Evolutionary conservation across 2,329 filamentous ascomycete genomes (phyloP).

Genomic region (Ophiostoma triangulosporum): DNA sequence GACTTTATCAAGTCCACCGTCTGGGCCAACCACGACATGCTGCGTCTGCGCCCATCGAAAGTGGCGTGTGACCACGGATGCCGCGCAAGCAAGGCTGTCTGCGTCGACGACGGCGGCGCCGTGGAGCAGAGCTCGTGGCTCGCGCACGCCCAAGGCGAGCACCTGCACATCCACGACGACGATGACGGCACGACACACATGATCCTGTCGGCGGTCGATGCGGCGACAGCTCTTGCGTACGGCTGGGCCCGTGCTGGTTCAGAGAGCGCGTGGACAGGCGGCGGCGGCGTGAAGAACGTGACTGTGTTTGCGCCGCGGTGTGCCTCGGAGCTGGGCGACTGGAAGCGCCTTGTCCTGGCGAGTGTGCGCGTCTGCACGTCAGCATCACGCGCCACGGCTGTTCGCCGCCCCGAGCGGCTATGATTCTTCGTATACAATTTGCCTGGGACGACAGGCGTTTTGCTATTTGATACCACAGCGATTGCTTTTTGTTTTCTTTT

Average conservation of each 20-base stretch:
- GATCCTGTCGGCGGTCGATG: constrained; percentile 25
- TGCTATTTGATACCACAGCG: not conserved
- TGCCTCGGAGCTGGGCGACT: constrained; percentile 23
- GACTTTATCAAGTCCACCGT: constrained; percentile 12
- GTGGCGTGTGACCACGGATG: constrained; percentile 17
- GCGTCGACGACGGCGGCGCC: constrained; percentile 9
- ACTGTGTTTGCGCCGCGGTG: constrained; percentile 27
- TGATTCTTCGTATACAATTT: not conserved
- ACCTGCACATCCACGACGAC: constrained; percentile 24
- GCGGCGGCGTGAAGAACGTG: constrained; percentile 20
- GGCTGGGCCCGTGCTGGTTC: constrained; percentile 27
- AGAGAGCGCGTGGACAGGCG: constrained; percentile 18
- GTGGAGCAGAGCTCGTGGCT: not conserved
- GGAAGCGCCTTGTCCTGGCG: constrained; percentile 18
- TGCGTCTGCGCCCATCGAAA: constrained; percentile 18
- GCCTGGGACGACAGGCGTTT: not conserved
- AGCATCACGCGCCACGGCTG: not conserved
- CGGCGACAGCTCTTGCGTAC: constrained; percentile 21
- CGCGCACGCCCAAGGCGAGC: not conserved
- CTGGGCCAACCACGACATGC: constrained; percentile 18
- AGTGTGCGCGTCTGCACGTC: constrained; percentile 11
- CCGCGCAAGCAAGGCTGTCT: constrained; percentile 17
- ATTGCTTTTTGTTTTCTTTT: too few relatives aligned
- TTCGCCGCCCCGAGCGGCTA: constrained; percentile 10
- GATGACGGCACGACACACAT: constrained; percentile 27